Base-by-base conservation (phyloP, 108 stramenopile genomes). In the Schizochytrium sp. region DNA sequence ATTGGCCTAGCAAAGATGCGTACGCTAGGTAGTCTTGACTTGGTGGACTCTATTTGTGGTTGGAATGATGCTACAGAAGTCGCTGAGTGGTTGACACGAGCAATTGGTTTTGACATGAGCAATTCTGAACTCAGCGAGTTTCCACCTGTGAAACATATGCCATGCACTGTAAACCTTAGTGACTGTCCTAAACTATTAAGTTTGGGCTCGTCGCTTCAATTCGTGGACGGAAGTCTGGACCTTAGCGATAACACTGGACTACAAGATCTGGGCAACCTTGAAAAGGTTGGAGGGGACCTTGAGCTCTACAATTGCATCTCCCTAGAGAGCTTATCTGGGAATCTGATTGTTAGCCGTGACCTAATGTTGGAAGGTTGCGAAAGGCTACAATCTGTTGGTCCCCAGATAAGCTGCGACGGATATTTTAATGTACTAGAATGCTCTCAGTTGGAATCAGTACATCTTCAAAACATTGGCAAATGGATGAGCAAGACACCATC, bases 221-320 rank as follows among this genome's bases (percentile, higher is more conserved):
- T 38, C 64, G 76, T 83, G 28, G 47, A 55, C 12, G 76, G 76
- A 10, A 55, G 50, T 53, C 53, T 83, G 28, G 76, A 83, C 55
- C 76, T 83, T 53, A 83, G 76, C 76, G 76, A 55, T 53, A 55
- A 53, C 76, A 17, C 53, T 1, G 5, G 55, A 5, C 13, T 83
- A 10, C 13, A 10, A 7, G 55, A 50, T n/a, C 76, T 83, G 50
- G 50, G 50, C 47, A 2, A 17, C 17, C 3, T 83, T 13, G 2
- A 55, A n/a, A 47, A 55, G 17, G 76, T 83, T 10, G 76, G 47
- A 47, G 28, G 28, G 5, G 76, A 83, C 28, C 76, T 83, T 13
- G 10, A 19, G 38, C 53, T 83, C 15, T 55, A 55, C 28, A 53
- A 12, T 12, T 83, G 76, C 53, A 40, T 17, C 1, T 56, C 76